Conservation (phyloP, 225 moss, liverwort and hornwort genomes). For the Straminergon stramineum region DNA sequence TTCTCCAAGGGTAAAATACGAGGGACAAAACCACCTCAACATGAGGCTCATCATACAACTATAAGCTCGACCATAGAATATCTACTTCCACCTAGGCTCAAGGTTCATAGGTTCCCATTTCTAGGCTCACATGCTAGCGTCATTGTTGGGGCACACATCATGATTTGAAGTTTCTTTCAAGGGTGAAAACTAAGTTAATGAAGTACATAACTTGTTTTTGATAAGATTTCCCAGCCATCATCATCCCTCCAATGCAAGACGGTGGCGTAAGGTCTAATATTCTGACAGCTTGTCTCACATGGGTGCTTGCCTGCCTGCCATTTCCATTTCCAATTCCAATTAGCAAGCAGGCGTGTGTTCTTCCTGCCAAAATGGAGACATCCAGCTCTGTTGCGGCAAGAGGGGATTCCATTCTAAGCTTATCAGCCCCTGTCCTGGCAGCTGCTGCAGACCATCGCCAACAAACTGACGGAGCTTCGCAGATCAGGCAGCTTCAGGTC, state of each 20-base stretch:
- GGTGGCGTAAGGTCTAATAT: not conserved
- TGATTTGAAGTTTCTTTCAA: not conserved
- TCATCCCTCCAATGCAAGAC: not conserved
- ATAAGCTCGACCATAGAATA: too few relatives aligned
- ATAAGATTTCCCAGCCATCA: not conserved
- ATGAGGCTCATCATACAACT: too few relatives aligned
- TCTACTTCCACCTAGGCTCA: too few relatives aligned
- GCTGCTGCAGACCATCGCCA: too few relatives aligned
- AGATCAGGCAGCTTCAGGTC: too few relatives aligned
- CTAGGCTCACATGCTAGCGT: too few relatives aligned
- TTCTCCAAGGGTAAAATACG: too few relatives aligned
- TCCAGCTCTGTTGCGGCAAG: not conserved
- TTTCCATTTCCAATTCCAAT: not conserved
- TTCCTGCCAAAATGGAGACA: not conserved
- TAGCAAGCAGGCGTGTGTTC: not conserved
- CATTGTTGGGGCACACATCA: not conserved
- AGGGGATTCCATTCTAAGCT: not conserved
- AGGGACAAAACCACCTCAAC: too few relatives aligned
- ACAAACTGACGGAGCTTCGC: too few relatives aligned
- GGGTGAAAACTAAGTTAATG: not conserved
- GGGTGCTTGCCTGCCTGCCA: not conserved
- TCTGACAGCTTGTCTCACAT: not conserved
- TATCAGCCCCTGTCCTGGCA: not conserved
- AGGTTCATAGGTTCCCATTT: too few relatives aligned
- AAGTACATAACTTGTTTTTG: not conserved